Evolutionary conservation across 495 filamentous ascomycete species (phyloP).

Genomic region (Penicillium silybi): DNA sequence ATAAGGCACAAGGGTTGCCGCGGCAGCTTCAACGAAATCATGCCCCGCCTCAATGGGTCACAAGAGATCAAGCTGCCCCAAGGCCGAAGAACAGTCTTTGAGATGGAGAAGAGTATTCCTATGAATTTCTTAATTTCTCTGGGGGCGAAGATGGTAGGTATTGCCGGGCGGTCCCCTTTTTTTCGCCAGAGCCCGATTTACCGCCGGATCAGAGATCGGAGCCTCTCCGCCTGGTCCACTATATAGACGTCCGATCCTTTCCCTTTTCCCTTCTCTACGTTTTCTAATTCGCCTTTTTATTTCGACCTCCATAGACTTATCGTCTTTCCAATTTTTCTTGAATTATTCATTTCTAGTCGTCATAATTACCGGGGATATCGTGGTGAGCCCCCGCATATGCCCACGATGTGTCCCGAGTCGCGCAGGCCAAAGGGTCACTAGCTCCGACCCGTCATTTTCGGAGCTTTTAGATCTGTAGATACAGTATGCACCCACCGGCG

Average conservation of each 20-base stretch:
- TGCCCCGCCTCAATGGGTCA: constrained; percentile 5
- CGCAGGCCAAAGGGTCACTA: background rate
- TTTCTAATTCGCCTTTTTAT: background rate
- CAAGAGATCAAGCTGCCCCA: background rate
- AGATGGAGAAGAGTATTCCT: background rate
- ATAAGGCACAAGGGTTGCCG: constrained; percentile 14
- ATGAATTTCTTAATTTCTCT: too few species aligned
- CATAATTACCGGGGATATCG: background rate
- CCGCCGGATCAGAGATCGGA: constrained; percentile 22
- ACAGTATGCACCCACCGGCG: background rate
- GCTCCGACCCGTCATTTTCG: background rate
- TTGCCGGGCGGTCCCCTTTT: constrained; percentile 23
- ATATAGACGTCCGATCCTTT: background rate
- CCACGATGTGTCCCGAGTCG: too few species aligned
- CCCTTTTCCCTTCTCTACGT: background rate
- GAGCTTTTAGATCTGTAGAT: background rate
- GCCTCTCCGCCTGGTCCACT: background rate
- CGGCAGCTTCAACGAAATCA: constrained; percentile 8
- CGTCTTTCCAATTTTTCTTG: background rate
- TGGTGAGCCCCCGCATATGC: background rate
- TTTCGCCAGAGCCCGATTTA: constrained; percentile 24
- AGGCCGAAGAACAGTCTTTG: background rate
- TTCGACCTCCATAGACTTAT: background rate
- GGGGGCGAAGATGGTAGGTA: constrained; percentile 2
- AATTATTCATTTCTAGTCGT: constrained; percentile 1